Percentiles rank a stretch among this genome's conserved stretches.
Conservation (phyloP, 768 basidiomycete species). For the Amanita pallidorosea region DNA sequence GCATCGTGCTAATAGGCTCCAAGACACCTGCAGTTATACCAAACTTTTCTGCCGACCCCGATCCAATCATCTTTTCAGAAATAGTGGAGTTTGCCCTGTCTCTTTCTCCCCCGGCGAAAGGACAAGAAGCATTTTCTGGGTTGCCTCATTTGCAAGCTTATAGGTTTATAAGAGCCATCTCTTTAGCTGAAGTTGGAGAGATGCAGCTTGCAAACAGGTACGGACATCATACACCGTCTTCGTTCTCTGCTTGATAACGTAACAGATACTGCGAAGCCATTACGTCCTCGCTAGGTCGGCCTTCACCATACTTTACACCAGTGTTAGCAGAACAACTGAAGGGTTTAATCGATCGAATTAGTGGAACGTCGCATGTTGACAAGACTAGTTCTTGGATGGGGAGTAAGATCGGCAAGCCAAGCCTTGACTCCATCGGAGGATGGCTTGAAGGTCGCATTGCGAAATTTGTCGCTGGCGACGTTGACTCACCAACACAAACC, state of each 20-base stretch:
- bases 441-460: constrained; percentile 91
- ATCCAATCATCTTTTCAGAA: constrained; percentile 79
- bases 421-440: constrained; percentile 80
- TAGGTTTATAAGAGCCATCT: constrained; percentile 66
- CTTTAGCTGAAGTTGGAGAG: constrained; percentile 76
- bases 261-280: constrained; percentile 91
- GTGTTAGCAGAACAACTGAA: constrained; percentile 65
- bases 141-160: constrained; percentile 84
- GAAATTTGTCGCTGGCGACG: constrained; percentile 91
- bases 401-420: constrained; percentile 82
- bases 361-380: constrained; percentile 61
- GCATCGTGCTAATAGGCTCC: constrained; percentile 67
- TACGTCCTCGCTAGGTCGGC: constrained; percentile 46
- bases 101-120: constrained; percentile 59
- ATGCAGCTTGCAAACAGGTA: constrained; percentile 69
- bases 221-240: neutral
- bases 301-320: constrained; percentile 57
- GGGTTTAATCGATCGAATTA: constrained; percentile 68
- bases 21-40: constrained; percentile 41
- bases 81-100: constrained; percentile 87
- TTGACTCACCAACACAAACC: constrained; percentile 36
- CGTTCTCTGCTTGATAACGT: neutral
- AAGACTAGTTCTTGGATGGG: constrained; percentile 81
- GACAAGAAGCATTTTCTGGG: constrained; percentile 78
- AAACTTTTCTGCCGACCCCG: constrained; percentile 52